Base-by-base conservation (phyloP, 2,329 filamentous ascomycete species). In the Talaromyces sp. region DNA sequence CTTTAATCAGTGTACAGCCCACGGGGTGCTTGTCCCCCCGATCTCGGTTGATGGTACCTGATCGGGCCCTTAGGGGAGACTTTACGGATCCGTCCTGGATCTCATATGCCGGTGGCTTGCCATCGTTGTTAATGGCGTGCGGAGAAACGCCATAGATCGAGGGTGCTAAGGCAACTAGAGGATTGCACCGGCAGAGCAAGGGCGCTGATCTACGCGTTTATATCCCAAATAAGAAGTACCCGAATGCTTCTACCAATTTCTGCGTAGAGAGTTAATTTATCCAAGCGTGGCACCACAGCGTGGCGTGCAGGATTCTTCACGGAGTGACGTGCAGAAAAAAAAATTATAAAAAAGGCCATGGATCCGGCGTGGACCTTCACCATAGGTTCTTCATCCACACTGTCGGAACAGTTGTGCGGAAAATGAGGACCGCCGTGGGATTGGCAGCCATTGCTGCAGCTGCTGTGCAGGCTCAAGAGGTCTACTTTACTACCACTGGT, bases 401-500 rank as follows among this genome's bases (percentile, higher is more conserved):
- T 52, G 22, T n/a, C 42, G 4, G 15, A 30, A 53, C 28, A 30
- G 30, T 27, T 22, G 25, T 22, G 3, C 2, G 49, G 15, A 32
- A 53, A 30, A 53, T 53, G 49, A 53, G 30, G 49, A 9, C 49
- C 5, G 11, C 49, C 9, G 30, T 44, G n/a, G 33, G 22, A 11
- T 57, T 57, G 27, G 49, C 25, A 53, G 58, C 53, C 1, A 19
- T 39, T 28, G 53, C 30, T 19, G 53, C 36, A n/a, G 53, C 42
- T 56, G 53, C 49, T 51, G 58, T 55, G 55, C 58, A 56, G 25
- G 53, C 58, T 17, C 60, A 73, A 61, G 68, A 72, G 57, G 39
- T 70, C 42, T 73, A 71, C 60, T 56, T 71, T 33, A 70, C 68
- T 0, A 68, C 67, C 4, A 68, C 65, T 25, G 72, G 71, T 17